Conservation (phyloP, 2,329 filamentous ascomycete genomes). For the Colletotrichum eleusines region DNA sequence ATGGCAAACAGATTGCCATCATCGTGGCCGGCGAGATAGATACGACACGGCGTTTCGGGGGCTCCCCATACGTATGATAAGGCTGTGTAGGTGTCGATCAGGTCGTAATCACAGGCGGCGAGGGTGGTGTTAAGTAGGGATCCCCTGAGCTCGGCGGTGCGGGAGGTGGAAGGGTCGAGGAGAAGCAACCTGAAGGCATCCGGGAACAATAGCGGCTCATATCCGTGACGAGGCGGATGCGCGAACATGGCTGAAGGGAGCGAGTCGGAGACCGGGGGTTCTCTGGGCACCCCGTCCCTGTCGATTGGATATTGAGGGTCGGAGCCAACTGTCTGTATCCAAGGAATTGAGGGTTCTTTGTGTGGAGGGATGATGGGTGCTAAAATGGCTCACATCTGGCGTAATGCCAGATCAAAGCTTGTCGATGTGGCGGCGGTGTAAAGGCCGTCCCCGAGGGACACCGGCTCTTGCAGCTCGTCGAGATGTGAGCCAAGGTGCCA, state of each 20-base stretch:
- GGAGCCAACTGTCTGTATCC: constrained; percentile 8
- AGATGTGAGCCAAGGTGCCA: neutral
- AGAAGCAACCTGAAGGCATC: constrained; percentile 16
- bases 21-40: constrained; percentile 41
- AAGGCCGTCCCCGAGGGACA: constrained; percentile 5
- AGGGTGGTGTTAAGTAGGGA: constrained; percentile 32
- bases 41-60: constrained; percentile 31
- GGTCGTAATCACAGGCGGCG: constrained; percentile 7
- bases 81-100: constrained; percentile 39
- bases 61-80: constrained; percentile 47
- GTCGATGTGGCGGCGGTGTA: constrained; percentile 15
- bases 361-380: neutral
- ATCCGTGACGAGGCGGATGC: constrained; percentile 21
- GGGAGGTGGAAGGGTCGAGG: constrained; percentile 15
- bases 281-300: neutral
- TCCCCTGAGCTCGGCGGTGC: constrained; percentile 25
- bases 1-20: constrained; percentile 24
- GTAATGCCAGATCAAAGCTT: constrained; percentile 21
- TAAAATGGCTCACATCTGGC: constrained; percentile 4
- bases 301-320: constrained; percentile 11
- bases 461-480: neutral
- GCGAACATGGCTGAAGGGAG: constrained; percentile 6
- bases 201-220: constrained; percentile 20
- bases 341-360: neutral
- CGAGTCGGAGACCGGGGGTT: neutral